Base-by-base conservation (phyloP, 768 basidiomycete species). In the Mycena galericulata region DNA sequence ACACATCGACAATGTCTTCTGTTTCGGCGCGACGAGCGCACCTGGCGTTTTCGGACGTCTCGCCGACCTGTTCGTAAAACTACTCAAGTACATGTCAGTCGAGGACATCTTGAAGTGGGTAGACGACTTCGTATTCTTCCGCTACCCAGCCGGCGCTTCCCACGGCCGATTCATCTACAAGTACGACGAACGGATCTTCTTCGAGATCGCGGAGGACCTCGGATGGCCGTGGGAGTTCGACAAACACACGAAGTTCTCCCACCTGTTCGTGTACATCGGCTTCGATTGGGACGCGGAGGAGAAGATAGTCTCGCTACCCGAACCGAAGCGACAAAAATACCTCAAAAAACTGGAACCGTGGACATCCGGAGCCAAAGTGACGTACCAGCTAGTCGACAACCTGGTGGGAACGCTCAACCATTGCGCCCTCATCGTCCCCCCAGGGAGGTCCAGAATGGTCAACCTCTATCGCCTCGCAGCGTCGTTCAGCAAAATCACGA, bases 111-210 rank as follows among this genome's bases (percentile, higher is more conserved):
- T 74, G 5, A 74, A 74, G n/a, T 78, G 75, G 76, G 73, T 73
- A 0, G 74, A 78, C 24, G 68, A 78, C 34, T 76, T 73, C 50
- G 32, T 71, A 2, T 74, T 76, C 41, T 75, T 76, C 43, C 46
- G 65, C 3, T 65, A 30, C 63, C 65, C 71, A 20, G 14, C 17
- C 17, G 29, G 41, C 20, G 9, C 10, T 15, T 6, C 11, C 14
- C 20, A 27, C 9, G 43, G 70, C 1, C 27, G 34, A 7, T 49
- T 38, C 46, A 10, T 17, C 2, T 75, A 68, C 63, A 14, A 54
- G 0, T 73, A 75, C 34, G 55, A 68, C 24, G 73, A 66, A 20
- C 14, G 34, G 11, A 46, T 73, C 1, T 68, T 74, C 27, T 72
- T 64, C 49, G 29, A 47, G 8, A 27, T 72, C 18, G 74, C 67